Base-by-base conservation (phyloP, 352 stramenopile genomes). In the Pythium scleroteichum region DNA sequence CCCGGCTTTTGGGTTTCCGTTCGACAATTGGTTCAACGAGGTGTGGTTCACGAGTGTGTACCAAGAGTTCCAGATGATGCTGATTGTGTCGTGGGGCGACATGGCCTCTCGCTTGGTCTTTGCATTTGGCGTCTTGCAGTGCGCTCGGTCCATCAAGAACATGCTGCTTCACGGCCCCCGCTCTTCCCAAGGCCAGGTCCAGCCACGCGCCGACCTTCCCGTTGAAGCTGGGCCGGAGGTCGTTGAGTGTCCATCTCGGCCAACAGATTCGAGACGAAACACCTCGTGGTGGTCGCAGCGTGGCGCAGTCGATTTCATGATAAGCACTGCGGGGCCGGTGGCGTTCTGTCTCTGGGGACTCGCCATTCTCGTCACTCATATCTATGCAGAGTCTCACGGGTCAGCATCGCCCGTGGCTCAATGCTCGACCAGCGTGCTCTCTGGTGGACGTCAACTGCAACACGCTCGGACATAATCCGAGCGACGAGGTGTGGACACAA, bases 61-160 rank as follows among this genome's bases (percentile, higher is more conserved):
- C 4, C 53, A 60, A 10, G 53, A 60, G 19, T 60, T 60, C 40
- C 40, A 60, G 41, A 41, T 60, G 24, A 60, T 60, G 53, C 5
- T 60, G n/a, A 32, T 51, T 12, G 41, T 20, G 0, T 60, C 40
- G 23, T 60, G 53, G 53, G 29, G 13, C 26, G 53, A 60, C 53
- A 51, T 60, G 53, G 16, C 19, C 4, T 42, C 16, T n/a, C 24
- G 53, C 6, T 10, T 60, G 2, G 53, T 60, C 2, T 51, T 60
- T 17, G 53, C 40, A 4, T 10, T 51, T 2, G 53, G 41, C 1
- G 8, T 60, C 0, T 6, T 60, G 16, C 53, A 52, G 40, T 60
- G 53, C 19, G 51, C 27, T 27, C 23, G 45, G 2, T 22, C 24
- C 1, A 51, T 52, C 53, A 60, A 60, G 14, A 39, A 60, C 8